Evolutionary conservation across 306 rosid genomes (phyloP), one percentile per base, ranked within the genome.

Genomic region (Bauhinia variegata): DNA sequence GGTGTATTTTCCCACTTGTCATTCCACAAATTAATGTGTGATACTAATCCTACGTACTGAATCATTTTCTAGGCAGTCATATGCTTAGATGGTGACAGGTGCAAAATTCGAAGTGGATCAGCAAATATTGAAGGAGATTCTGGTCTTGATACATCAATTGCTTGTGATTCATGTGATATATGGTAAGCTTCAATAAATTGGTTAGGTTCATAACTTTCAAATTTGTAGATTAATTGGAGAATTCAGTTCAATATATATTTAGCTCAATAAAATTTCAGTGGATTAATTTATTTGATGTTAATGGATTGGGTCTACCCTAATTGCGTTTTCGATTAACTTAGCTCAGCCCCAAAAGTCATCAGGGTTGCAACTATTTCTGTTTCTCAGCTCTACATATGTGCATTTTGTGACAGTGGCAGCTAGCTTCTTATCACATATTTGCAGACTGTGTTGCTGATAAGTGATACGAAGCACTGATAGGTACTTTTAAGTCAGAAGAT

Each of bases 81-180:
- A 74, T 93, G 99, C 92, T 93, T 93, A 87, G 97, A 88, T 82
- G 97, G 96, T 41, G 87, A 78, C 78, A 91, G 85, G 64, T 90
- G 99, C 89, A 88, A 85, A 82, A 82, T 90, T 81, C 89, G 96
- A 70, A 86, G 74, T 78, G 96, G 87, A 53, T 73, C 68, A 66
- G 78, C 73, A 46, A 68, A 63, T 36, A 50, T 63, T 63, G 95
- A 84, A 72, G 97, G 73, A 71, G 89, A 86, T 86, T 65, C 91
- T 42, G 73, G 73, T 83, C 87, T 88, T 12, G 97, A 90, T 75
- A 93, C 97, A 58, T 93, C 99, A 57, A 93, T 93, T 65, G 99
- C 99, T 18, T 93, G 99, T 63, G 99, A 93, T 83, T 93, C 95
- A 57, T 93, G 99, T 74, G 97, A 93, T 61, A 71, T 79, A 59